These are phyloP conservation scores for Sodiomyces alkalinus DNA, from an alignment of 2,329 filamentous ascomycete genomes.

Conservation along the genomic window DNA sequence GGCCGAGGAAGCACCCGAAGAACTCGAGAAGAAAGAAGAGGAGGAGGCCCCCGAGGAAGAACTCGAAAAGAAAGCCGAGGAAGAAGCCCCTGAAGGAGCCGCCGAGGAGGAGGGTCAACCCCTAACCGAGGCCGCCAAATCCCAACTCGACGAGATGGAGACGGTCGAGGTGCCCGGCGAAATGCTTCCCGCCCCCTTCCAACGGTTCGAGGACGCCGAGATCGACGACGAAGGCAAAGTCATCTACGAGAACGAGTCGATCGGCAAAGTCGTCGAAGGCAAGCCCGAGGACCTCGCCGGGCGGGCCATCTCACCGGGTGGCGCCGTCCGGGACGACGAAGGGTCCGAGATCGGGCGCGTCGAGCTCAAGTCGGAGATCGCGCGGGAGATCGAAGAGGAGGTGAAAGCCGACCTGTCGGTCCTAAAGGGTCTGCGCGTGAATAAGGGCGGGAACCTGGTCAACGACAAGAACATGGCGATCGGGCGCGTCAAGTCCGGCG, in stretches of 20 bases:
- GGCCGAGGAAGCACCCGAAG: conserved; percentile 4
- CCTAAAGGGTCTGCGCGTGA: conserved; percentile 39
- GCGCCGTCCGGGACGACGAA: conserved; percentile 20
- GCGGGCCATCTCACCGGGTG: conserved; percentile 20
- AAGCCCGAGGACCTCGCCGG: conserved; percentile 18
- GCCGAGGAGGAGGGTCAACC: too few relatives aligned
- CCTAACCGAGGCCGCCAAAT: conserved; percentile 1
- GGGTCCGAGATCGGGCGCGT: conserved; percentile 19
- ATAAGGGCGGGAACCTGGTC: conserved; percentile 43
- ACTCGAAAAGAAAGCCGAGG: conserved; percentile 1
- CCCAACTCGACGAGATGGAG: conserved; percentile 2
- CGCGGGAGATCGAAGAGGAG: conserved; percentile 14
- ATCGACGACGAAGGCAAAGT: conserved; percentile 21
- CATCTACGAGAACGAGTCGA: conserved; percentile 19
- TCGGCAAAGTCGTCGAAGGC: conserved; percentile 22
- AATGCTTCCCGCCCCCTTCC: conserved; percentile 14
- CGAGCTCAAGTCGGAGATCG: conserved; percentile 15
- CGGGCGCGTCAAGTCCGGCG: conserved; percentile 49
- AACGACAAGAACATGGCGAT: conserved; percentile 36
- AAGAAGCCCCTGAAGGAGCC: conserved; percentile 5
- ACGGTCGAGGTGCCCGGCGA: conserved; percentile 6
- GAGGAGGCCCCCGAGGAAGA: conserved; percentile 3
- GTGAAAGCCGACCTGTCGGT: conserved; percentile 27
- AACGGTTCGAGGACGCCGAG: conserved; percentile 19
- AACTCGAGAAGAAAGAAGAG: conserved; percentile 1